phyloP scores from a whole-genome alignment of 164 flowering plant genomes.

The Pachysandra terminalis region DNA sequence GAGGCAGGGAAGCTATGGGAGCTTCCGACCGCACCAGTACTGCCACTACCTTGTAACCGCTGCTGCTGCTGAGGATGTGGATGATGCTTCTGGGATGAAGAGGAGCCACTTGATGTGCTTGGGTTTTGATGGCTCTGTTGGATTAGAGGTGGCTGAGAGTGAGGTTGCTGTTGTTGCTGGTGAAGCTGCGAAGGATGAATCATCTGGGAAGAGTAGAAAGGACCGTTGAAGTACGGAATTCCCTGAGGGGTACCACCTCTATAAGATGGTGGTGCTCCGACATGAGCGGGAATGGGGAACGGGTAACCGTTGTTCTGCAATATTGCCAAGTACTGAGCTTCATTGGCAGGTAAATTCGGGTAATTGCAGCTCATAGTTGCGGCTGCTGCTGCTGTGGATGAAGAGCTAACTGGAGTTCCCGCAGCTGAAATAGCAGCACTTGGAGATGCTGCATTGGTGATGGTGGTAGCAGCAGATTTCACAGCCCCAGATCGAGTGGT shows the following conservation, averaged over 20 bases:
- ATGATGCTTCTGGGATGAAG: slow-evolving; percentile 81
- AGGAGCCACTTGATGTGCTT: slow-evolving; percentile 66
- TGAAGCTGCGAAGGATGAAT: slow-evolving; percentile 82
- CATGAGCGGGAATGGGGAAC: slow-evolving; percentile 72
- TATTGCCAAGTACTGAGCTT: slow-evolving; percentile 83
- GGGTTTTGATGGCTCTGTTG: slow-evolving; percentile 59
- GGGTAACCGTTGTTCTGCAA: slow-evolving; percentile 74
- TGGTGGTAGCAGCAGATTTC: slow-evolving; percentile 41
- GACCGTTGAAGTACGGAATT: slow-evolving; percentile 71
- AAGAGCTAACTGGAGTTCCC: slow-evolving; percentile 22
- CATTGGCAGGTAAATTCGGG: slow-evolving; percentile 65
- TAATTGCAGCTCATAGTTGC: slow-evolving; percentile 75
- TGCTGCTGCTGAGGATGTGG: slow-evolving; percentile 61
- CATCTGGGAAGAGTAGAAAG: slow-evolving; percentile 89
- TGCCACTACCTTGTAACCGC: slow-evolving; percentile 39
- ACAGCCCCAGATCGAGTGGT: slow-evolving; percentile 40
- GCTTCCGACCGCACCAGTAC: slow-evolving; percentile 38
- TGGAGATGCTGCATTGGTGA: slow-evolving; percentile 28
- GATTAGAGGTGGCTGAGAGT: slow-evolving; percentile 43
- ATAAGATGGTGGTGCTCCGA: slow-evolving; percentile 68
- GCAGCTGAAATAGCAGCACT: slow-evolving; percentile 36
- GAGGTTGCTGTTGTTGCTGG: slow-evolving; percentile 49
- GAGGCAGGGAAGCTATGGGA: slow-evolving; percentile 45
- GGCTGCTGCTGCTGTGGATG: slow-evolving; percentile 31
- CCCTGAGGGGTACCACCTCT: slow-evolving; percentile 64